Evolutionary conservation across 2,329 filamentous ascomycete species (phyloP), one percentile per base, ranked within the genome.

Genomic region (Lasiodiplodia hormozganensis): DNA sequence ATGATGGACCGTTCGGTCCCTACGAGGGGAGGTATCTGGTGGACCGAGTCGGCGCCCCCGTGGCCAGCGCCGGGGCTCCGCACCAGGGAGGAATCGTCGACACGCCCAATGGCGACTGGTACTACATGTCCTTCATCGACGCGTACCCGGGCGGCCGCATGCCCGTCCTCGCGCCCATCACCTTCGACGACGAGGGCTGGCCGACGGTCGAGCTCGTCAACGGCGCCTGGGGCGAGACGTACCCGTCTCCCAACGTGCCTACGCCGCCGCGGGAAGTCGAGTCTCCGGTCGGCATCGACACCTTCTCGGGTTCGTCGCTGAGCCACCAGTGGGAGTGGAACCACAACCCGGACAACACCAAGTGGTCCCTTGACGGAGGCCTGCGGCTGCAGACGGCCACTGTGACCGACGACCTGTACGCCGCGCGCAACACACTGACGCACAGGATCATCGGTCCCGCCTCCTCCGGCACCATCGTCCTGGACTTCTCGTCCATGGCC

Each of bases 311-410:
- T 0, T 72, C 76, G 0, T 70, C 75, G 0, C 78, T 89, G 0
- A 74, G 78, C 7, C 79, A 80, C 0, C 77, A 82, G 2, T 89
- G 85, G 85, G 87, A 89, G 74, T 89, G 87, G 86, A 89, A 89
- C 72, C 87, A 89, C 71, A 88, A 89, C 73, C 87, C 87, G 0
- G 85, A 89, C 67, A 79, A 76, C 0, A 77, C 74, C 11, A 83
- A 82, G 10, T 89, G 76, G 72, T 74, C 72, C 1, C 77, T 87
- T 12, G 74, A 82, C 36, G 76, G 77, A 1, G 28, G 28, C 28
- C 72, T 89, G 2, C 80, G 78, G 0, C 78, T 89, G 1, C 76
- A 74, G 34, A 84, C 86, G 2, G 84, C 83, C 1, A 85, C 83
- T 0, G 81, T 87, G 0, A 89, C 86, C 0, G 75, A 78, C 16